Evolutionary conservation across 257 asterid genomes (phyloP).

Genomic region (Linaria vulgaris): DNA sequence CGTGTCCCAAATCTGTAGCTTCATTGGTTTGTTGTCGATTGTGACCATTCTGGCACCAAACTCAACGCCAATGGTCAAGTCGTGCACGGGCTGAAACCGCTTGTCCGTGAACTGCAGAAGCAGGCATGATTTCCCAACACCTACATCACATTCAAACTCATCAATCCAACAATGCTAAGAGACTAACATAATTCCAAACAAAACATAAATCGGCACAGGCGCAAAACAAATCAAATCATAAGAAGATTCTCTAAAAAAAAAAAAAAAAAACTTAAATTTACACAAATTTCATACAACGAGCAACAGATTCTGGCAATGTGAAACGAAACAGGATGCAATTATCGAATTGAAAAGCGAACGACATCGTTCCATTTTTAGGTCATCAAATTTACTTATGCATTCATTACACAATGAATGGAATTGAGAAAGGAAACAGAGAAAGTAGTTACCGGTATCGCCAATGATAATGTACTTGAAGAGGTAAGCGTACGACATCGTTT

Average conservation of each 20-base stretch:
- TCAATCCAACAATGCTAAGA: background rate
- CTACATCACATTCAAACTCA: slow-evolving; percentile 30
- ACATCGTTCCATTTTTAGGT: slow-evolving; percentile 1
- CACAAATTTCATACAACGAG: no score
- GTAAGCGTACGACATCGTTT: slow-evolving; percentile 60
- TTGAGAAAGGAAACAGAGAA: background rate
- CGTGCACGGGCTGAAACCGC: slow-evolving; percentile 81
- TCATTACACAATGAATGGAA: no score
- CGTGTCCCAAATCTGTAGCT: slow-evolving; percentile 90
- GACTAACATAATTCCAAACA: background rate
- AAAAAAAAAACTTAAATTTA: background rate
- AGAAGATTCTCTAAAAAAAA: slow-evolving; percentile 1
- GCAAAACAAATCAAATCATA: background rate
- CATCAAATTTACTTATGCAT: no score
- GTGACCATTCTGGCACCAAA: slow-evolving; percentile 87
- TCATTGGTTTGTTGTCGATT: slow-evolving; percentile 71
- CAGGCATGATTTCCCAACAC: slow-evolving; percentile 91
- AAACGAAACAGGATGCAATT: no score
- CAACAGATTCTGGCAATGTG: no score
- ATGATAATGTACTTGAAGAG: slow-evolving; percentile 76
- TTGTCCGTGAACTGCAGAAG: slow-evolving; percentile 85
- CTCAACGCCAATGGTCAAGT: slow-evolving; percentile 82
- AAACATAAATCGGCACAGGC: background rate
- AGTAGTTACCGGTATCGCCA: slow-evolving; percentile 54
- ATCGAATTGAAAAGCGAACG: no score